phyloP scores from a whole-genome alignment of 1,284 basidiomycete genomes.

The Ganoderma multipileum region DNA sequence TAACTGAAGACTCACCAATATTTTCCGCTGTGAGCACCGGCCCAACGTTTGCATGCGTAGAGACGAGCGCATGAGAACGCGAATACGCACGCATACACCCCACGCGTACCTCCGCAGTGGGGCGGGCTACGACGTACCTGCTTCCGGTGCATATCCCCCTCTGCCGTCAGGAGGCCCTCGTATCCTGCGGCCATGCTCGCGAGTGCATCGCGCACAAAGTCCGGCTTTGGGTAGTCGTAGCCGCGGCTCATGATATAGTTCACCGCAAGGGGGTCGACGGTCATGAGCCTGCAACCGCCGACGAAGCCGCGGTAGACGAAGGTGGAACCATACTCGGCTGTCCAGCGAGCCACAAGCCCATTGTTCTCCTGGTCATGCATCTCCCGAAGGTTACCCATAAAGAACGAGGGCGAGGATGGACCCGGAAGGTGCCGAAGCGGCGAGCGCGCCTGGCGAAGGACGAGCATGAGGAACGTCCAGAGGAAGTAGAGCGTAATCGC shows the following conservation, averaged over 20 bases:
- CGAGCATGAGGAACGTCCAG: slow-evolving; percentile 42
- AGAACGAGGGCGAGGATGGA: slow-evolving; percentile 50
- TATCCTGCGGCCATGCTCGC: slow-evolving; percentile 58
- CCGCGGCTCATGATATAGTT: slow-evolving; percentile 65
- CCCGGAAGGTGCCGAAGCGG: slow-evolving; percentile 48
- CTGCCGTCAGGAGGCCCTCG: slow-evolving; percentile 56
- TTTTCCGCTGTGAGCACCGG: slow-evolving; percentile 42
- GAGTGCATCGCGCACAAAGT: slow-evolving; percentile 63
- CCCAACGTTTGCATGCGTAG: slow-evolving; percentile 7
- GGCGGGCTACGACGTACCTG: slow-evolving; percentile 47
- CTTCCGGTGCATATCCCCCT: slow-evolving; percentile 58
- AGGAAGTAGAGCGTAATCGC: slow-evolving; percentile 36
- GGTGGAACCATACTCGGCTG: slow-evolving; percentile 53
- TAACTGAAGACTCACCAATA: slow-evolving; percentile 43
- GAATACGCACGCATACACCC: background rate
- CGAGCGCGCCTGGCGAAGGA: slow-evolving; percentile 45
- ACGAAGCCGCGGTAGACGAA: slow-evolving; percentile 65
- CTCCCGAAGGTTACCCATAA: slow-evolving; percentile 62
- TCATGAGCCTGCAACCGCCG: slow-evolving; percentile 59
- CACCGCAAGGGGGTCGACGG: slow-evolving; percentile 65
- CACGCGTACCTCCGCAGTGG: background rate
- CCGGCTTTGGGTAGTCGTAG: slow-evolving; percentile 73
- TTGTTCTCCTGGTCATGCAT: slow-evolving; percentile 67
- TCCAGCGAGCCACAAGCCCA: slow-evolving; percentile 56
- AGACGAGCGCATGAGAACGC: background rate